Evolutionary conservation across 2,329 filamentous ascomycete species (phyloP).

Genomic region (Botrytis porri): DNA sequence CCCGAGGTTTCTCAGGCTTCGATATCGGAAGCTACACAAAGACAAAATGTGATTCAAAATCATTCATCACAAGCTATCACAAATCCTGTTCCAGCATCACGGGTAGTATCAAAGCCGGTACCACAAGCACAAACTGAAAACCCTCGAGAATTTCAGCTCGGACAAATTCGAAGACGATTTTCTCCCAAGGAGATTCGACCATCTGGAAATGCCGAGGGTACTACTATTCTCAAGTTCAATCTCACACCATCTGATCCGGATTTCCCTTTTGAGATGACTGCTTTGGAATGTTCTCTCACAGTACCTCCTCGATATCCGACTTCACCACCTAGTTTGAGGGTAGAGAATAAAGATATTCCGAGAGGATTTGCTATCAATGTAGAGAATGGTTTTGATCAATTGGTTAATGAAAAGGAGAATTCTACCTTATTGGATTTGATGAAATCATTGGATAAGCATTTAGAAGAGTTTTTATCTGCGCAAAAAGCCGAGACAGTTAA

Average conservation of each 20-base stretch:
- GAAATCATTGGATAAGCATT: conserved; percentile 67
- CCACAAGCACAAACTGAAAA: conserved; percentile 62
- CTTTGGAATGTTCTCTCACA: conserved; percentile 63
- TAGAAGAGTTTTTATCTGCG: conserved; percentile 67
- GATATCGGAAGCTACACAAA: conserved; percentile 20
- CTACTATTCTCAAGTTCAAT: conserved; percentile 59
- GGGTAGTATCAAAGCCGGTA: conserved; percentile 62
- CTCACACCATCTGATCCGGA: conserved; percentile 76
- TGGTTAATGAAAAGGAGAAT: conserved; percentile 54
- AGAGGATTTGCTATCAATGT: conserved; percentile 73
- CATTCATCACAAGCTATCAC: conserved; percentile 37
- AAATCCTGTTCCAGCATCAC: conserved; percentile 39
- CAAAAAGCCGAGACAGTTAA: conserved; percentile 72
- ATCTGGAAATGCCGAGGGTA: conserved; percentile 23
- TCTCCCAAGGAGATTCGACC: conserved; percentile 44
- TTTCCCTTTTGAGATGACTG: conserved; percentile 73
- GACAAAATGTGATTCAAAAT: conserved; percentile 28
- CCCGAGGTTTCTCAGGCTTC: conserved; percentile 20
- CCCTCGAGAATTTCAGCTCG: conserved; percentile 70
- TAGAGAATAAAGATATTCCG: conserved; percentile 68
- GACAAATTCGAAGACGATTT: conserved; percentile 69
- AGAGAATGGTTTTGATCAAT: conserved; percentile 66
- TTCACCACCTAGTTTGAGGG: conserved; percentile 54
- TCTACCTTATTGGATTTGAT: conserved; percentile 63
- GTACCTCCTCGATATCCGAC: conserved; percentile 64